Conservation (phyloP, 495 filamentous ascomycete genomes). For the Copromyces sp. region DNA sequence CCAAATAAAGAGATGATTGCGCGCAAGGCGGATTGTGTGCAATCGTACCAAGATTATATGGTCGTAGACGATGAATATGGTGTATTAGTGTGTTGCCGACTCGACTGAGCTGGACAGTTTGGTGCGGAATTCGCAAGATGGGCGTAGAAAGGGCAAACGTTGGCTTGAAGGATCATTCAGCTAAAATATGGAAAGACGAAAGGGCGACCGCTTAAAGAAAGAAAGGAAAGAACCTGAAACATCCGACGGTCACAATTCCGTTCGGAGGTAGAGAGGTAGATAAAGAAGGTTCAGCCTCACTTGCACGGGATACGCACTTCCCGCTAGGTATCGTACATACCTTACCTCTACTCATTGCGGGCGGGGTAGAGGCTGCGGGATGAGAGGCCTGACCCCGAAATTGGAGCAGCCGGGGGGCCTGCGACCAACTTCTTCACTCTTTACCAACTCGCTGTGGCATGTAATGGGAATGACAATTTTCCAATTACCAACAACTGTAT, state of each 20-base stretch:
- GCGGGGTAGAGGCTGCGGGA: not conserved
- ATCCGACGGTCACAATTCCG: not conserved
- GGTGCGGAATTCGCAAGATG: not conserved
- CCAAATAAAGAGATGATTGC: too few species aligned
- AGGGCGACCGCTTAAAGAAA: not conserved
- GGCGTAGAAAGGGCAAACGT: not conserved
- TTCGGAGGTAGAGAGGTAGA: not conserved
- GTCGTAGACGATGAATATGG: too few species aligned
- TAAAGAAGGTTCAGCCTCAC: not conserved
- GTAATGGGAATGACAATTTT: fast-evolving
- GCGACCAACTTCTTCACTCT: not conserved
- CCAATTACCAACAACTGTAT: not conserved
- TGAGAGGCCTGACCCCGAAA: too few species aligned
- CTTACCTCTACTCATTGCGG: not conserved
- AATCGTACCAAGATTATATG: too few species aligned
- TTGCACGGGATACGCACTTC: not conserved
- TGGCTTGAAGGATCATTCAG: not conserved
- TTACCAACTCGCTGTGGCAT: not conserved
- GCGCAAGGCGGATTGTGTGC: too few species aligned
- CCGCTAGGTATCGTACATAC: not conserved
- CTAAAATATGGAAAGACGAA: not conserved
- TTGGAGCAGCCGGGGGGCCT: not conserved
- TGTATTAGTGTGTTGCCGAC: not conserved
- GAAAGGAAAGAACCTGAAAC: not conserved
- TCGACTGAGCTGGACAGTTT: not conserved